phyloP scores from a whole-genome alignment of 2,329 filamentous ascomycete genomes.

The Xylariaceae sp. region DNA sequence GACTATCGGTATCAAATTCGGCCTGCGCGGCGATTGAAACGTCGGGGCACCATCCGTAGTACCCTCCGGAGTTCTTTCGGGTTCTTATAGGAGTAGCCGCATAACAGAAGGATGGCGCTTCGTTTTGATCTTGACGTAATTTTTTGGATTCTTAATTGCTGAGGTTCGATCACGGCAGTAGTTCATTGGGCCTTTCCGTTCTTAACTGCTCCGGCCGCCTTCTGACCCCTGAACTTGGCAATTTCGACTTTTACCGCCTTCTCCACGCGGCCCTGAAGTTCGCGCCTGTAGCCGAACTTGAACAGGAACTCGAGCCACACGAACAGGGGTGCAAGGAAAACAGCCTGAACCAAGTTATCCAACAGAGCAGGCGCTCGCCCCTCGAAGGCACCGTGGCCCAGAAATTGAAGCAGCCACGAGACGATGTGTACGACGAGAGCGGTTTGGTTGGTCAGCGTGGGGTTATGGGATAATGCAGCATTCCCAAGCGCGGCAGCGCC shows the following conservation, averaged over 20 bases:
- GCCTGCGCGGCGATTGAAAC: neutral
- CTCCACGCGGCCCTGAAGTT: conserved; percentile 82
- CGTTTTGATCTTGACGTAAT: conserved; percentile 4
- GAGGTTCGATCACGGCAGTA: neutral
- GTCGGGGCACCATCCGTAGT: neutral
- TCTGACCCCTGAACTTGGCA: conserved; percentile 71
- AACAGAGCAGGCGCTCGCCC: conserved; percentile 85
- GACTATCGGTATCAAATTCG: neutral
- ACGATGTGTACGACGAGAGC: conserved; percentile 74
- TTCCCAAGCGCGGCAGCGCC: conserved; percentile 77
- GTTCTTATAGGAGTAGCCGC: conserved; percentile 2
- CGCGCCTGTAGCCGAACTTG: conserved; percentile 85
- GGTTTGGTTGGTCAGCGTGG: conserved; percentile 56
- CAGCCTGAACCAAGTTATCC: conserved; percentile 88
- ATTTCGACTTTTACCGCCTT: conserved; percentile 78
- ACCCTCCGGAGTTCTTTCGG: neutral
- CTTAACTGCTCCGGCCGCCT: conserved; percentile 52
- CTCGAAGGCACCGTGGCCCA: conserved; percentile 91
- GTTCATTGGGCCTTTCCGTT: conserved; percentile 59
- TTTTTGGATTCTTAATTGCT: neutral
- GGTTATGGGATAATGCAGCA: conserved; percentile 68
- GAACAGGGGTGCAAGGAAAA: conserved; percentile 94
- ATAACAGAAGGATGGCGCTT: neutral
- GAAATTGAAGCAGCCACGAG: conserved; percentile 87
- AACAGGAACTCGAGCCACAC: conserved; percentile 97